These are phyloP conservation scores for Agaricus blazei DNA, from an alignment of 768 basidiomycete species.

Conservation along the genomic window DNA sequence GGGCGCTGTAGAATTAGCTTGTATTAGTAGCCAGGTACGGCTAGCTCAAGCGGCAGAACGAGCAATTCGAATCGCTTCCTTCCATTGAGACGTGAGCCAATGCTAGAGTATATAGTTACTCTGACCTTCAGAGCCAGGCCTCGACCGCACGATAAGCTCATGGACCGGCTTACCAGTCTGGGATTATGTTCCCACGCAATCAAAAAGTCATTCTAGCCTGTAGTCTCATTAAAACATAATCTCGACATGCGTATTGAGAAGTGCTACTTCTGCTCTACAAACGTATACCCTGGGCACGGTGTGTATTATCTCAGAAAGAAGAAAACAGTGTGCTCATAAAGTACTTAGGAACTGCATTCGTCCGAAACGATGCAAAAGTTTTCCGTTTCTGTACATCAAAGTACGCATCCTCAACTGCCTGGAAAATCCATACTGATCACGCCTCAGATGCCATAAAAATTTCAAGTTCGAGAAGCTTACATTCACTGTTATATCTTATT, in stretches of 20 bases:
- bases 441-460: slow-evolving; percentile 90
- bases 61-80: no score
- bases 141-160: no score
- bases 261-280: slow-evolving; percentile 98
- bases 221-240: neutral
- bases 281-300: slow-evolving; percentile 96
- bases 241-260: slow-evolving; percentile 87
- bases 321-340: neutral
- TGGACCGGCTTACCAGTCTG: neutral
- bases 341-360: slow-evolving; percentile 79
- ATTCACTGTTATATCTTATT: neutral
- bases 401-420: slow-evolving; percentile 37
- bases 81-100: no score
- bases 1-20: no score
- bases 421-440: neutral
- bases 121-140: no score
- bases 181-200: neutral
- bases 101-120: no score
- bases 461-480: slow-evolving; percentile 70
- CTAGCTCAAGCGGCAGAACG: no score
- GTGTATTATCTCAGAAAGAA: slow-evolving; percentile 13
- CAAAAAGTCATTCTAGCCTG: neutral
- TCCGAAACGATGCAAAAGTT: slow-evolving; percentile 96
- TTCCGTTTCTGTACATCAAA: slow-evolving; percentile 98
- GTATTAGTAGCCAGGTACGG: no score